Evolutionary conservation across 768 basidiomycete species (phyloP).

Genomic region (Auriscalpium vulgare): DNA sequence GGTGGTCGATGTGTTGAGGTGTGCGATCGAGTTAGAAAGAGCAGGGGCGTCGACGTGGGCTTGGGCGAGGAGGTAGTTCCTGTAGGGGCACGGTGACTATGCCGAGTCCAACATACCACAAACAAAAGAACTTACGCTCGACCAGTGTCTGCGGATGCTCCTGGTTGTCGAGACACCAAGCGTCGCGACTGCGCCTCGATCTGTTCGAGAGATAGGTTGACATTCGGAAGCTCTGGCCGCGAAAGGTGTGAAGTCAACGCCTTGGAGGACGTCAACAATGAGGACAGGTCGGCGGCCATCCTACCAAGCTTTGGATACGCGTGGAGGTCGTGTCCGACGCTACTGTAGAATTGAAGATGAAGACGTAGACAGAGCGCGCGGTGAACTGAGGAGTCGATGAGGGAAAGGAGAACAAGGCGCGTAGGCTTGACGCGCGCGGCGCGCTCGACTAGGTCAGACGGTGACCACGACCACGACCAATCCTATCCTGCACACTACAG

Average conservation of each 20-base stretch:
- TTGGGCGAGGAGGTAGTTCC: conserved; percentile 89
- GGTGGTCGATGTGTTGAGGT: conserved; percentile 72
- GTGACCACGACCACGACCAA: no score
- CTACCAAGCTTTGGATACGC: background rate
- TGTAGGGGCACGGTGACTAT: conserved; percentile 22
- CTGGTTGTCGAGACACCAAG: conserved; percentile 67
- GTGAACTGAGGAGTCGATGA: no score
- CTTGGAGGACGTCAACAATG: conserved; percentile 63
- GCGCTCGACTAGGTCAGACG: no score
- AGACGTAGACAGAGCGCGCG: no score
- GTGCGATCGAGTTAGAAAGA: conserved; percentile 73
- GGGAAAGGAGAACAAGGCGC: no score
- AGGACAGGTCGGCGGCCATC: conserved; percentile 49
- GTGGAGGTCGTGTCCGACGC: no score
- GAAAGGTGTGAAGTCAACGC: conserved; percentile 72
- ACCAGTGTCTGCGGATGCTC: conserved; percentile 54
- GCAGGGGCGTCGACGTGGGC: conserved; percentile 92
- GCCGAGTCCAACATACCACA: no score
- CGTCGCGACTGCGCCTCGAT: conserved; percentile 89
- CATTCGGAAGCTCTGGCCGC: conserved; percentile 75
- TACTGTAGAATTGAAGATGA: no score
- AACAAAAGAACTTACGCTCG: conserved; percentile 49
- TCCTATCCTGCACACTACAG: no score
- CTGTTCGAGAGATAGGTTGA: conserved; percentile 88
- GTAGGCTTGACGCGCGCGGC: no score